Conservation (phyloP, 179 eudicot species). For the Beta macrorhiza region DNA sequence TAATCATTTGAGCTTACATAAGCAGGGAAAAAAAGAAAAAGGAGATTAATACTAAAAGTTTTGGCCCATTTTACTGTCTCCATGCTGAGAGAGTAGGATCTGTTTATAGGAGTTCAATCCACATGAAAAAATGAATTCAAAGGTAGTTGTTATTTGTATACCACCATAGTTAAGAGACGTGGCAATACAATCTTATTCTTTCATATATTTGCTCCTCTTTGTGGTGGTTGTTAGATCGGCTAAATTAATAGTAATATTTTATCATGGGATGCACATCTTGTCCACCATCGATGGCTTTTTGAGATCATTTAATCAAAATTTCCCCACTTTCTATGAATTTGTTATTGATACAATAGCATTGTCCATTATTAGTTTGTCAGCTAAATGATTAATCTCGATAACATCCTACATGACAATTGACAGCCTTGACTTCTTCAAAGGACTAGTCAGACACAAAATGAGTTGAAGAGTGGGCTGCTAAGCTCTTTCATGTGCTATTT, state of each 20-base stretch:
- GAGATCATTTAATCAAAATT: neutral
- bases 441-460: conserved; percentile 74
- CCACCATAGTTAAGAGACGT: neutral
- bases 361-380: neutral
- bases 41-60: neutral
- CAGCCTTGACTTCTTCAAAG: conserved; percentile 97
- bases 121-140: neutral
- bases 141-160: neutral
- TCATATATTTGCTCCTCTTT: neutral
- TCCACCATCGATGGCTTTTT: neutral
- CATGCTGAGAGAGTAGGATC: neutral
- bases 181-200: neutral
- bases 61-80: neutral
- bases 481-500: conserved; percentile 17
- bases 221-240: neutral
- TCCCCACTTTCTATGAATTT: neutral
- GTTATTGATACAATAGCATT: too few relatives aligned
- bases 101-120: neutral
- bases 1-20: neutral
- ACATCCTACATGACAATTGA: conserved; percentile 27
- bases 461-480: conserved; percentile 32
- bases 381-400: conserved; percentile 14
- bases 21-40: neutral
- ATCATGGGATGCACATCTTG: too few relatives aligned
- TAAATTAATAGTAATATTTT: neutral